phyloP scores from a whole-genome alignment of 768 basidiomycete species.

The Termitomyces sp. region DNA sequence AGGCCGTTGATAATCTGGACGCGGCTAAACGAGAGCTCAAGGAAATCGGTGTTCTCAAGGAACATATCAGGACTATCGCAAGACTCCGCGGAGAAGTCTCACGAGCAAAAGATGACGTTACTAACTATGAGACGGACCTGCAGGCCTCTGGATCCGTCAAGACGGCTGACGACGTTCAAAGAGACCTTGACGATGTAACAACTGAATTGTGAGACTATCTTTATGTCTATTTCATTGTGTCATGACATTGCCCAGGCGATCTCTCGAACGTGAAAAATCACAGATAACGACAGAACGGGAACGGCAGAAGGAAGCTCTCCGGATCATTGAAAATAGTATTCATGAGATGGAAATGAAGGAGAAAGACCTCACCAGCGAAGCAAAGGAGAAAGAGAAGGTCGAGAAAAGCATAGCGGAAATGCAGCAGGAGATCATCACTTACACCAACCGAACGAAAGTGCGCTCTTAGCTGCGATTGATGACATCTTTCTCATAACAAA shows the following conservation, averaged over 20 bases:
- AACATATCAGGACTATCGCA: slow-evolving; percentile 52
- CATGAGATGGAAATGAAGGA: slow-evolving; percentile 61
- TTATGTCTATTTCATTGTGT: neutral
- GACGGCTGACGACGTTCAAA: slow-evolving; percentile 83
- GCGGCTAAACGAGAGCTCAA: slow-evolving; percentile 52
- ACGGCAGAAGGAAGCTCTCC: slow-evolving; percentile 44
- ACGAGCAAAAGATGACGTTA: slow-evolving; percentile 55
- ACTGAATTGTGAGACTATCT: slow-evolving; percentile 53
- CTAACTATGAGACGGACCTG: slow-evolving; percentile 63
- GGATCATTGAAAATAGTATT: slow-evolving; percentile 54
- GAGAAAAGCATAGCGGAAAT: slow-evolving; percentile 54
- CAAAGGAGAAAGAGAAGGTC: slow-evolving; percentile 51
- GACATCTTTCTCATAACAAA: neutral
- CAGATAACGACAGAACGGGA: slow-evolving; percentile 56
- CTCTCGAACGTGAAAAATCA: slow-evolving; percentile 59
- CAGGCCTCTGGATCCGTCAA: slow-evolving; percentile 67
- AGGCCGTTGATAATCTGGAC: slow-evolving; percentile 52
- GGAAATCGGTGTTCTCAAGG: slow-evolving; percentile 55
- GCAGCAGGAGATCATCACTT: slow-evolving; percentile 49
- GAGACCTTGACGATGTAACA: slow-evolving; percentile 60
- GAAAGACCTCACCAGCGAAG: slow-evolving; percentile 47
- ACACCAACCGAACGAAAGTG: slow-evolving; percentile 48
- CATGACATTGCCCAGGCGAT: slow-evolving; percentile 38
- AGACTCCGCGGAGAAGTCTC: slow-evolving; percentile 57
- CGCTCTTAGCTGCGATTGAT: neutral